Evolutionary conservation across 192 early-diverging fungal species (phyloP).

Genomic region (Coemansia aciculifera): DNA sequence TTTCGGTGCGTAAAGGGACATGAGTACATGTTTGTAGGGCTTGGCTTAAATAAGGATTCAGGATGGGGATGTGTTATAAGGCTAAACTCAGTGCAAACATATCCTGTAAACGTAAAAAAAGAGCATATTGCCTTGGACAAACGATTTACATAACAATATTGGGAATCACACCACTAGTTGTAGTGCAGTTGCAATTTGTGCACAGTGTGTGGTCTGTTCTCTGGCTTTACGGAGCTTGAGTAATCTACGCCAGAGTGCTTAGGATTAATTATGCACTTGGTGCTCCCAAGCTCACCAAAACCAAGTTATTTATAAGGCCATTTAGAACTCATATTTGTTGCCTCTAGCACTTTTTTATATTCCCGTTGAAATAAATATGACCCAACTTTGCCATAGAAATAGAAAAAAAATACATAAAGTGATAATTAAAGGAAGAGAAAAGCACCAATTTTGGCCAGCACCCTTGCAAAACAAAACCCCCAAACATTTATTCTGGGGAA

Average conservation of each 20-base stretch:
- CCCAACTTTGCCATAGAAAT: background rate
- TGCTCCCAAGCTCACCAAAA: too few species aligned
- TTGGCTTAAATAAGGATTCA: background rate
- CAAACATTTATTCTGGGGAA: background rate
- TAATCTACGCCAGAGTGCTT: too few species aligned
- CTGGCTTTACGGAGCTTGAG: too few species aligned
- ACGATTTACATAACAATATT: too few species aligned
- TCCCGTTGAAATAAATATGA: background rate
- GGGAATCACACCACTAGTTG: too few species aligned
- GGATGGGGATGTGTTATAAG: background rate
- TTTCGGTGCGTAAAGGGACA: background rate
- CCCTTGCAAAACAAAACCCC: background rate
- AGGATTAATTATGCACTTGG: too few species aligned
- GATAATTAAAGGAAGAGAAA: background rate
- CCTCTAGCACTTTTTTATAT: background rate
- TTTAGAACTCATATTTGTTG: background rate
- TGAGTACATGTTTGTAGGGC: background rate
- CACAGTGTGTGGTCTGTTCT: too few species aligned
- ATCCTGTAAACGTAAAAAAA: background rate
- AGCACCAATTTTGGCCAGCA: background rate
- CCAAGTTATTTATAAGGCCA: too few species aligned
- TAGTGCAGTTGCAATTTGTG: too few species aligned
- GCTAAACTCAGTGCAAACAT: background rate
- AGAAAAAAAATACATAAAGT: background rate
- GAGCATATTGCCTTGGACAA: too few species aligned